phyloP scores from a whole-genome alignment of 192 early-diverging fungal species.

The Umbelopsis ramanniana region DNA sequence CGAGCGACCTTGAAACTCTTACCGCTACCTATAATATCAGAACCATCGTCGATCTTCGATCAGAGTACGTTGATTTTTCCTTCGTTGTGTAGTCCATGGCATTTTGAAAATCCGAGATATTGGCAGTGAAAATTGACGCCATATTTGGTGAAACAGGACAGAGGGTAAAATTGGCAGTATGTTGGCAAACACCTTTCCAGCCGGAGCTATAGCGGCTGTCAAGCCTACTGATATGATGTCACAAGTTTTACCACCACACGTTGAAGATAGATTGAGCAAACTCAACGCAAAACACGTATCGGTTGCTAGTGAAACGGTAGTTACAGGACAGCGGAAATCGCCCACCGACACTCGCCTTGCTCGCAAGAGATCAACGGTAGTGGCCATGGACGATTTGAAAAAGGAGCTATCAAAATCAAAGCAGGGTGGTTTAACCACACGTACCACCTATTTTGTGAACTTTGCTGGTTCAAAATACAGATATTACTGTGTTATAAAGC shows the following conservation, averaged over 20 bases:
- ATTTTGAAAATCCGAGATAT: not conserved
- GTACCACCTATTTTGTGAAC: constrained; percentile 35
- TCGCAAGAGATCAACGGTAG: not conserved
- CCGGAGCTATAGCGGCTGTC: constrained; percentile 36
- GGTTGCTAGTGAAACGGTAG: not conserved
- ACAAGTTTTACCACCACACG: not conserved
- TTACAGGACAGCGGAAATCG: not conserved
- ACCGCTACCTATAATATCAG: constrained; percentile 36
- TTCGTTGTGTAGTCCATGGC: not conserved
- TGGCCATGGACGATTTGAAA: constrained; percentile 1
- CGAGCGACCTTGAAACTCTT: constrained; percentile 38
- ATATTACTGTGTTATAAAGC: constrained; percentile 36
- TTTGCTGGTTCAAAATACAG: constrained; percentile 43
- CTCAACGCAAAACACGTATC: not conserved
- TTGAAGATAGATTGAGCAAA: constrained; percentile 2
- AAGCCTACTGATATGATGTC: constrained; percentile 4
- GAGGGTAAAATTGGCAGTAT: constrained; percentile 37
- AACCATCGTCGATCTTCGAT: constrained; percentile 48
- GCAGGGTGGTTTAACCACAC: not conserved
- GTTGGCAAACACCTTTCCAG: constrained; percentile 41
- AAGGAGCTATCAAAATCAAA: not conserved
- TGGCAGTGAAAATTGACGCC: not conserved
- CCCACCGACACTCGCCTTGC: not conserved
- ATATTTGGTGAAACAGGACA: not conserved
- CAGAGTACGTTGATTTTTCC: constrained; percentile 19